Percentiles rank a stretch among this genome's conserved stretches.
Evolutionary conservation across 352 stramenopile genomes (phyloP).

Genomic region (Phytophthora pinifolia): DNA sequence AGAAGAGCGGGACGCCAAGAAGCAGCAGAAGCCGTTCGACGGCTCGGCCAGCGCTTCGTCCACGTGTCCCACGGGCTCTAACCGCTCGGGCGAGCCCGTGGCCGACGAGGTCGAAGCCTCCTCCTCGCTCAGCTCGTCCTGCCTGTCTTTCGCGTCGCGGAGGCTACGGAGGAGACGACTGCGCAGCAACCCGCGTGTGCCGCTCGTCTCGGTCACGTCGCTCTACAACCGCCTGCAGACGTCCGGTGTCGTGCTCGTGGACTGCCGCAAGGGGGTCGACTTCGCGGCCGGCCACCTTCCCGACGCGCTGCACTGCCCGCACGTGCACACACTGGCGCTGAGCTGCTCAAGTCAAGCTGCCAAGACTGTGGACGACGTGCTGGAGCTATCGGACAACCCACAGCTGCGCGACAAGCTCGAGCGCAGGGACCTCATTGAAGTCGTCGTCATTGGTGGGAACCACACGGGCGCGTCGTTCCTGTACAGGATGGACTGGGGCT

Average conservation of each 20-base stretch:
- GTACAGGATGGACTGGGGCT: conserved; percentile 67
- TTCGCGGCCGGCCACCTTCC: conserved; percentile 47
- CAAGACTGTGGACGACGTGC: conserved; percentile 57
- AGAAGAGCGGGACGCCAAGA: conserved; percentile 18
- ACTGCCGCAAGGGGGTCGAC: conserved; percentile 58
- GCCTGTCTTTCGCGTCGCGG: conserved; percentile 28
- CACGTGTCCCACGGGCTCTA: conserved; percentile 30
- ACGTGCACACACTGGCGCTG: conserved; percentile 18
- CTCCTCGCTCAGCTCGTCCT: conserved; percentile 23
- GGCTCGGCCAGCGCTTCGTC: conserved; percentile 24
- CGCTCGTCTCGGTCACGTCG: conserved; percentile 58
- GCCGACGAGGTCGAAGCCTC: conserved; percentile 13
- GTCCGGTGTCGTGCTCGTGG: conserved; percentile 58
- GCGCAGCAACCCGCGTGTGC: conserved; percentile 39
- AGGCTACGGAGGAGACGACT: conserved; percentile 28
- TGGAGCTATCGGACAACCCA: conserved; percentile 38
- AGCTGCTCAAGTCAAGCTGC: conserved; percentile 22
- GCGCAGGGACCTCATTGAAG: conserved; percentile 64
- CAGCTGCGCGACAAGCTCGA: conserved; percentile 47
- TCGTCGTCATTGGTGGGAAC: conserved; percentile 68
- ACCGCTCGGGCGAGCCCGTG: conserved; percentile 22
- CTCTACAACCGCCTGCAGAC: conserved; percentile 81
- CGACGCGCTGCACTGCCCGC: conserved; percentile 57
- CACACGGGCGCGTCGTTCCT: conserved; percentile 48
- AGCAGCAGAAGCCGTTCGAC: conserved; percentile 30